These are phyloP conservation scores for Stagonosporopsis rhizophila DNA, from an alignment of 2,329 filamentous ascomycete species.

Conservation along the genomic window DNA sequence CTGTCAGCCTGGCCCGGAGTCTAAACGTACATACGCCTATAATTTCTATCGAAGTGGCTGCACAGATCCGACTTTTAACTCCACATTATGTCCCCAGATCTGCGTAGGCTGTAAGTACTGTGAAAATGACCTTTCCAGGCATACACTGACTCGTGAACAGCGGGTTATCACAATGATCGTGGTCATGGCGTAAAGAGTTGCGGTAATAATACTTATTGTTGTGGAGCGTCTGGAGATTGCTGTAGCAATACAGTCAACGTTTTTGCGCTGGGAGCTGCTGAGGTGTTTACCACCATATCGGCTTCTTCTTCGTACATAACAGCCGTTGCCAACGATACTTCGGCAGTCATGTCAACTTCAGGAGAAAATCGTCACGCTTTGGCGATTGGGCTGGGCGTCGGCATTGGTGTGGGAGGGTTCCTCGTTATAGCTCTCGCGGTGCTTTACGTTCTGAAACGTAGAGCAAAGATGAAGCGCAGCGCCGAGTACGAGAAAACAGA, in stretches of 20 bases:
- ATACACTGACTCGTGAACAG: constrained; percentile 15
- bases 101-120: constrained; percentile 27
- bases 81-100: constrained; percentile 27
- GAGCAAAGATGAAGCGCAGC: background rate
- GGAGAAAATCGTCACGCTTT: constrained; percentile 10
- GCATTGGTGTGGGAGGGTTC: constrained; percentile 25
- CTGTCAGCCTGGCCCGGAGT: constrained; percentile 27
- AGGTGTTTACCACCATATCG: constrained; percentile 27
- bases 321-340: constrained; percentile 3
- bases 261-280: constrained; percentile 22
- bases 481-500: constrained; percentile 4
- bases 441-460: constrained; percentile 5
- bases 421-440: constrained; percentile 19
- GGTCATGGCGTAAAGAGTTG: constrained; percentile 29
- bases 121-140: background rate
- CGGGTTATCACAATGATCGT: constrained; percentile 15
- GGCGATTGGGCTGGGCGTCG: constrained; percentile 29
- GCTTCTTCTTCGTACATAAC: constrained; percentile 17
- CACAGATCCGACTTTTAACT: constrained; percentile 31
- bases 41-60: constrained; percentile 31
- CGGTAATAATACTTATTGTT: constrained; percentile 29
- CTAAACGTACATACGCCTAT: constrained; percentile 21
- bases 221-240: constrained; percentile 25
- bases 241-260: constrained; percentile 24
- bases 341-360: background rate